Evolutionary conservation across 169 alveolate genomes (phyloP), one percentile per base, ranked within the genome.

Genomic region (Plasmodium cynomolgi): DNA sequence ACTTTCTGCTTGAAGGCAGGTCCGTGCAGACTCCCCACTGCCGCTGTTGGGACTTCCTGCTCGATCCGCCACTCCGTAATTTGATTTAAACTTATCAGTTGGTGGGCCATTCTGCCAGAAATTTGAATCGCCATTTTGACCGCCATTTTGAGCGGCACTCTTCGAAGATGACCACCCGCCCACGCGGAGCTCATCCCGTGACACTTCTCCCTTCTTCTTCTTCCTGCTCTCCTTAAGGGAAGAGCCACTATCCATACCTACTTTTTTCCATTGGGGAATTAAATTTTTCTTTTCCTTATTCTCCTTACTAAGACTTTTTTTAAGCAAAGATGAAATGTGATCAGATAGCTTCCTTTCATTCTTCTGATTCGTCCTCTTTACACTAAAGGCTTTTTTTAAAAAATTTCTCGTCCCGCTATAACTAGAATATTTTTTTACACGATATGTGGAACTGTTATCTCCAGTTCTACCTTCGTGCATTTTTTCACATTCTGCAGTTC

Each of bases 341-440:
- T 85, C 93, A 4, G 93, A 85, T 37, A 85, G 80, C 44, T 85
- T 85, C n/a, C 93, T 75, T 26, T 85, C 93, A 34, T 54, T 85
- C 15, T 74, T 85, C 26, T 75, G 80, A 54, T 71, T 71, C 9
- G 71, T 20, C 33, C 68, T 54, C 29, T 54, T 85, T 8, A 47
- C 73, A 85, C 81, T 79, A 41, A 85, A 85, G 1, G 93, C 79
- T 37, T 85, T 85, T 85, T 85, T 79, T 33, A 85, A 85, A 75
- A 85, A 85, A 20, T 79, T 75, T 74, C 81, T 85, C 3, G 93
- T 85, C 7, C 79, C 81, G 41, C 47, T 74, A 77, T 85, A 85
- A 74, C 93, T 85, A 33, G 84, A 17, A 54, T 20, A 9, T 54
- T 85, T 85, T 26, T 41, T 54, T 41, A 56, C 15, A 33, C 81